Base-by-base conservation (phyloP, 306 rosid species). In the Mimosa pudica region DNA sequence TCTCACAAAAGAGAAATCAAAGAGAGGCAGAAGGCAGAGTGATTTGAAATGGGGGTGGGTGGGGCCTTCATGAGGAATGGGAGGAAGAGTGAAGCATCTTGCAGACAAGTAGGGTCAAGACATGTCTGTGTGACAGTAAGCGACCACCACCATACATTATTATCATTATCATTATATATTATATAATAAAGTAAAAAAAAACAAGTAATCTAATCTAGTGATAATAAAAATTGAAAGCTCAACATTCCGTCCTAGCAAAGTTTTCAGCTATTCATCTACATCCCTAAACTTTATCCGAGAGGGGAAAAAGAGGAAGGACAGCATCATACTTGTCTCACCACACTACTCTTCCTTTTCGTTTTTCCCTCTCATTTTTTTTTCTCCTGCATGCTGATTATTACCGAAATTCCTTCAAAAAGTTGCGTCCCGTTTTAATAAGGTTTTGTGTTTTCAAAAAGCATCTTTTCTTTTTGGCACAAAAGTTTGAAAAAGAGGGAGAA, bases 61-160 rank as follows among this genome's bases (percentile, higher is more conserved):
- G 86, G 91, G 82, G 55, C 85, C 90, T 12, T 12, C 54, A 42
- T 42, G 13, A 18, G 81, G 70, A 54, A 84, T 84, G 87, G 91
- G 89, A 83, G 73, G 71, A 67, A 55, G 71, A 73, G 73, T 36
- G 69, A 85, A 76, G 88, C 85, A 82, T 78, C 85, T 84, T 57
- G 60, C 70, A 82, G 84, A 86, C 91, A 90, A 44, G 90, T 84
- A 77, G 91, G 90, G 84, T 80, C 87, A 82, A 79, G 74, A 73
- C 73, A 73, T 78, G 89, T 79, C 86, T 77, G 65, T 63, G 33
- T 66, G 74, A 85, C 89, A 77, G 66, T 55, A 69, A 65, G 83
- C 55, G 88, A 80, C 87, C 88, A 58, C 88, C 85, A 79, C 83
- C 38, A 33, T 46, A 44, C 77, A 75, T 74, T 49, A 79, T 84